Percentiles rank a stretch among this genome's conserved stretches.
Evolutionary conservation across 306 rosid species (phyloP).

Genomic region (Acacia melanoxylon): DNA sequence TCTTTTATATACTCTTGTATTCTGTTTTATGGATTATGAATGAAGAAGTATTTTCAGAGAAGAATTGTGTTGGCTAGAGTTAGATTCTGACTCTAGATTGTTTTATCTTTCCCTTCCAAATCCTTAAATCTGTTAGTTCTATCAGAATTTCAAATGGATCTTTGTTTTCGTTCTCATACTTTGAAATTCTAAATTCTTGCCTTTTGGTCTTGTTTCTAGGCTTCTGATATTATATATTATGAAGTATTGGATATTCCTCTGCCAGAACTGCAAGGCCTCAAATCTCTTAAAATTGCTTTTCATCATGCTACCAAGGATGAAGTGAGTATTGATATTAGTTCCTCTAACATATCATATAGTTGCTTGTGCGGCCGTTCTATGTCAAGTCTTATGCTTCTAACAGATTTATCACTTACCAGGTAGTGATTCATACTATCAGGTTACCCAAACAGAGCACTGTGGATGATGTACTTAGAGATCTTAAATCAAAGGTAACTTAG

Average conservation of each 20-base stretch:
- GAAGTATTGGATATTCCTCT: conserved; percentile 86
- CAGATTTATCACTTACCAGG: conserved; percentile 43
- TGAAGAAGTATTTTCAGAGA: too few relatives aligned
- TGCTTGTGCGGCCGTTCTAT: background rate
- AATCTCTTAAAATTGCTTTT: conserved; percentile 78
- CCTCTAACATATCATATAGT: background rate
- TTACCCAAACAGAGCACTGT: conserved; percentile 80
- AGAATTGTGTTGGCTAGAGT: too few relatives aligned
- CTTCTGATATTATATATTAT: conserved; percentile 74
- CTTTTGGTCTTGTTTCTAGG: conserved; percentile 31
- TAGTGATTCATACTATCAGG: conserved; percentile 71
- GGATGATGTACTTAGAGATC: conserved; percentile 69
- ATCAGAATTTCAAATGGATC: background rate
- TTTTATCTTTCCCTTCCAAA: too few relatives aligned
- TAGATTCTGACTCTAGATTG: too few relatives aligned
- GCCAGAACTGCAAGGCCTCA: conserved; percentile 78
- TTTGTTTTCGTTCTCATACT: background rate
- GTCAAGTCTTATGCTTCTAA: background rate
- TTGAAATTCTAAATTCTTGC: conserved; percentile 7
- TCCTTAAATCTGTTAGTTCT: too few relatives aligned
- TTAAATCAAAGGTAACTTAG: conserved; percentile 59
- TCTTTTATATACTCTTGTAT: too few relatives aligned
- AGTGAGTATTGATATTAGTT: conserved; percentile 40
- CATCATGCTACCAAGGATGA: conserved; percentile 83
- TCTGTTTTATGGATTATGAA: too few relatives aligned